Base-by-base conservation (phyloP, 2,329 filamentous ascomycete species). In the Talaromyces atroroseus region DNA sequence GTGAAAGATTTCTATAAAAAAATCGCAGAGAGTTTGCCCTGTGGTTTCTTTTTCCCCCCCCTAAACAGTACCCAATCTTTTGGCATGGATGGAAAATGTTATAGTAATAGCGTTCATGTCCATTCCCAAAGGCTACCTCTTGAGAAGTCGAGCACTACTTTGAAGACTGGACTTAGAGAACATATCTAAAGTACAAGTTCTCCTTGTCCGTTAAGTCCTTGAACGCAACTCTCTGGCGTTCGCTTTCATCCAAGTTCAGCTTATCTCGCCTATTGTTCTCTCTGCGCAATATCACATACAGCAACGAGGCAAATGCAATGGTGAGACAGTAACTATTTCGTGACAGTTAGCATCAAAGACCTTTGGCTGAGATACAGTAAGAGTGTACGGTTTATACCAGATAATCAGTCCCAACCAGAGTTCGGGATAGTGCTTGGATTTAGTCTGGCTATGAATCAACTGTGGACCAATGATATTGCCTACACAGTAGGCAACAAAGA, bases 391-490 rank as follows among this genome's bases (percentile, higher is more conserved):
- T 12, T 20, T 5, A 14, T 36, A 80, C 73, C 79, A 82, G 11
- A 82, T 80, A 7, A 90, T 88, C 58, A 91, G 66, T 0, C 86
- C 86, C 0, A 81, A 74, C 87, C 87, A 90, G 8, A 90, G 66
- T 62, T 83, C 81, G 0, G 88, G 87, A 64, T 90, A 90, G 69
- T 90, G 88, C 49, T 79, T 66, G 0, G 66, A 71, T 61, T 86
- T 86, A 0, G 83, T 85, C 68, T 87, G 75, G n/a, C 80, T 84
- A 63, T 82, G 82, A 42, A 90, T 81, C 40, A 90, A 75, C 70
- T 88, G 86, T 3, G 88, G 88, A 0, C 87, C 87, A 23, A 90
- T 83, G 51, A 91, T 90, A 63, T 90, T 90, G 1, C 87, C 82
- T 6, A 90, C 83, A 55, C 86, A 88, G 65, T 90, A 90, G 0